phyloP scores from a whole-genome alignment of 345 rosid genomes.

The Mallotus nudiflorus region DNA sequence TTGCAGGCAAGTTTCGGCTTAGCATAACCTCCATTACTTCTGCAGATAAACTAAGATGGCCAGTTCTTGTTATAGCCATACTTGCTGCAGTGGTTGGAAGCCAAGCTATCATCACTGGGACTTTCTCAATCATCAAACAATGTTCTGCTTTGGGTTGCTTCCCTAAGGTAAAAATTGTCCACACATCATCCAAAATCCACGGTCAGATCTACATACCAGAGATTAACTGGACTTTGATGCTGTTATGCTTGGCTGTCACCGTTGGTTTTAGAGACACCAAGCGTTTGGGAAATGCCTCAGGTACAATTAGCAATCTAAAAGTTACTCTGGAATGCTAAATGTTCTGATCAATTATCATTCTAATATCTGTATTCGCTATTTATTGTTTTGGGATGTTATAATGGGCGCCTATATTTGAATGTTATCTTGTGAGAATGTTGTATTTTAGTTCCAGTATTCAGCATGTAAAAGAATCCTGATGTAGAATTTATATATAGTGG shows the following conservation, averaged over 20 bases:
- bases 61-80: constrained; percentile 84
- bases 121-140: constrained; percentile 89
- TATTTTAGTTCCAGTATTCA: not conserved
- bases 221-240: constrained; percentile 90
- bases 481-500: not conserved
- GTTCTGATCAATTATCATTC: not conserved
- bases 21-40: constrained; percentile 14
- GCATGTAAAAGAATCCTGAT: constrained; percentile 3
- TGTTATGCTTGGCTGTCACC: constrained; percentile 85
- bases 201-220: constrained; percentile 97
- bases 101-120: constrained; percentile 91
- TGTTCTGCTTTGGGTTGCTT: constrained; percentile 87
- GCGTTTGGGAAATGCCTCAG: constrained; percentile 87
- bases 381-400: not conserved
- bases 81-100: constrained; percentile 96
- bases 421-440: not conserved
- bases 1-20: constrained; percentile 18
- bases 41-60: constrained; percentile 79
- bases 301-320: constrained; percentile 30
- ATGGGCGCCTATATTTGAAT: not conserved
- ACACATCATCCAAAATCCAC: constrained; percentile 83
- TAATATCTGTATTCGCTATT: not conserved
- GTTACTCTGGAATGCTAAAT: not conserved
- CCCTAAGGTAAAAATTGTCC: constrained; percentile 82
- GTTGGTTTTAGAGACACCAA: constrained; percentile 83